Evolutionary conservation across 2,329 filamentous ascomycete species (phyloP), one percentile per base, ranked within the genome.

Genomic region (Colletotrichum neosansevieriae): DNA sequence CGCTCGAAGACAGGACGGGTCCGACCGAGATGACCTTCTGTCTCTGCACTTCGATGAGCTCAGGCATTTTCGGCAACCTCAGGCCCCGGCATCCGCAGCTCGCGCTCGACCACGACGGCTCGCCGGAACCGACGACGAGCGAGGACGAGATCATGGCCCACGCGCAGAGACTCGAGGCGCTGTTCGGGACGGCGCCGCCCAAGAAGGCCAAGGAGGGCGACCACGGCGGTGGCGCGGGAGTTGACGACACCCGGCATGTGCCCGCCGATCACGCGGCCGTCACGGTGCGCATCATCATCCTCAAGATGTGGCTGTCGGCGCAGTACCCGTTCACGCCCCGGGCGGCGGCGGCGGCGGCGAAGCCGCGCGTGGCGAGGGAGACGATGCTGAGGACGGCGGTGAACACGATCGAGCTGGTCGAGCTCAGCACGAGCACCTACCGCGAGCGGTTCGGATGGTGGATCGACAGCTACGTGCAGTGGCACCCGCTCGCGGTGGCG

Each of bases 401-500:
- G 17, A 81, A 83, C 15, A 79, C 82, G 56, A 79, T 87, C 58
- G 82, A 85, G 63, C 75, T 83, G 17, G 75, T 75, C 45, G 76
- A 79, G 19, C 73, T 74, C 29, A 74, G 76, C 56, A 77, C 70
- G 0, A 60, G 78, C n/a, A 75, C 76, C 4, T 79, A 77, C 49
- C 76, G 74, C 1, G 76, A 79, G 12, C 75, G 79, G 3, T 86
- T 81, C 74, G 73, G 75, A 19, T 87, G 85, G 83, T 84, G 84
- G 79, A 78, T 80, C n/a, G 74, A 79, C 13, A 82, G 78, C 1
- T 87, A 85, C 74, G 82, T 86, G 13, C 85, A 86, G 66, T 88
- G 86, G 86, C 85, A 88, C 70, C 81, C 84, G 7, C 76, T 88
- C 0, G 84, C 85, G 1, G 84, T 87, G 6, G 81, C 83, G 1